Evolutionary conservation across 208 protist genomes (phyloP), one percentile per base, ranked within the genome.

Genomic region (Willaertia magna): DNA sequence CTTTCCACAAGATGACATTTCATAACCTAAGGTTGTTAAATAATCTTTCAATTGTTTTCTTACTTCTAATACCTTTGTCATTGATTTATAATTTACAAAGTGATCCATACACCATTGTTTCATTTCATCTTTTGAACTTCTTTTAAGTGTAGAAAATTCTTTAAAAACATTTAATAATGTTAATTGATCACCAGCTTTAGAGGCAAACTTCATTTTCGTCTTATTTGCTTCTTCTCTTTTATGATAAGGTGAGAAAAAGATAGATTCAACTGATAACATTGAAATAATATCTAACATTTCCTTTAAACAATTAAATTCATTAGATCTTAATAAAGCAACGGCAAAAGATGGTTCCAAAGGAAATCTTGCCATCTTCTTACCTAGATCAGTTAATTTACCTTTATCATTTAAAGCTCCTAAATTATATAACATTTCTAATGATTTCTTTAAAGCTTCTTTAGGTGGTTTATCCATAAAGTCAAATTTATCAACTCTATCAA

Each of bases 101-200:
- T 89, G 42, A 22, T 89, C 86, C 2, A 49, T 52, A 51, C 88
- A 90, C 85, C 87, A 90, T 7, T 43, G 42, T 22, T 87, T 43
- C 4, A 81, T 51, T 44, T 81, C 76, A 47, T 30, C 78, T n/a
- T 55, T 55, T 12, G 43, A 4, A 48, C 22, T 52, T 40, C 86
- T 74, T 40, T 90, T 87, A 39, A 61, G 42, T 74, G 11, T 3
- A n/a, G 42, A 61, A 39, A 85, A 89, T 30, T 67, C 51, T 26
- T 85, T 0, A 85, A 88, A 90, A 0, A 85, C 88, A 1, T 89
- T 90, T 4, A 90, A 76, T 20, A 90, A 55, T 30, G 88, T 90
- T 7, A 90, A 20, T n/a, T 90, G 88, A 88, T 90, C 88, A n/a
- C 88, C 88, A n/a, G 51, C 34, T 79, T 43, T 30, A 4, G 43